phyloP scores from a whole-genome alignment of 2,329 filamentous ascomycete species.

The Aureobasidium sp. region DNA sequence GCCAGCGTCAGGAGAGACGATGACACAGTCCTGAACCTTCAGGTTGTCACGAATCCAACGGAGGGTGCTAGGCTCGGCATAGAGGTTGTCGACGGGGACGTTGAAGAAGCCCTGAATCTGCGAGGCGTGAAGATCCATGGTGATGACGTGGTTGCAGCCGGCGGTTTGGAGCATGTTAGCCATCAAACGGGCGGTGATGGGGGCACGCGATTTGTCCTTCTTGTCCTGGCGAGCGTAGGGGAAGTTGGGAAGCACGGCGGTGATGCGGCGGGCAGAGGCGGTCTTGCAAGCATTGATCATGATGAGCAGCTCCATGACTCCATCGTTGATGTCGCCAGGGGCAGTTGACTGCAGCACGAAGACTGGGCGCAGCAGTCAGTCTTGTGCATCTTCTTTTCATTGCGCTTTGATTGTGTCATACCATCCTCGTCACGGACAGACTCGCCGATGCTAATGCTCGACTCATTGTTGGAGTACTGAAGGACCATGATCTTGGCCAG shows the following conservation, averaged over 20 bases:
- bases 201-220: slow-evolving; percentile 93
- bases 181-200: slow-evolving; percentile 91
- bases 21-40: slow-evolving; percentile 74
- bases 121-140: slow-evolving; percentile 90
- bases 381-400: not conserved
- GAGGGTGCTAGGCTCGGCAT: slow-evolving; percentile 86
- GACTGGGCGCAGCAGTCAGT: slow-evolving; percentile 43
- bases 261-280: slow-evolving; percentile 81
- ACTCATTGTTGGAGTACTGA: slow-evolving; percentile 83
- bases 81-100: slow-evolving; percentile 71
- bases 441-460: slow-evolving; percentile 88
- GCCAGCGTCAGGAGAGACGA: slow-evolving; percentile 90
- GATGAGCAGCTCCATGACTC: slow-evolving; percentile 95
- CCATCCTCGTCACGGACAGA: slow-evolving; percentile 93
- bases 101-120: slow-evolving; percentile 98
- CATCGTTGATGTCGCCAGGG: slow-evolving; percentile 95
- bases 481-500: slow-evolving; percentile 72
- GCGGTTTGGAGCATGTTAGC: slow-evolving; percentile 97
- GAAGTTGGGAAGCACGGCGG: slow-evolving; percentile 91
- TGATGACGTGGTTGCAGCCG: slow-evolving; percentile 88
- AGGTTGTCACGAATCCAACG: slow-evolving; percentile 88
- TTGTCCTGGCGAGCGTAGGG: slow-evolving; percentile 96
- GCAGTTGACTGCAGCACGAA: slow-evolving; percentile 95
- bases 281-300: slow-evolving; percentile 95
- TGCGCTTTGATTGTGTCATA: slow-evolving; percentile 32